Conservation (phyloP, 2,329 filamentous ascomycete species). For the Rugonectria rugulosa region DNA sequence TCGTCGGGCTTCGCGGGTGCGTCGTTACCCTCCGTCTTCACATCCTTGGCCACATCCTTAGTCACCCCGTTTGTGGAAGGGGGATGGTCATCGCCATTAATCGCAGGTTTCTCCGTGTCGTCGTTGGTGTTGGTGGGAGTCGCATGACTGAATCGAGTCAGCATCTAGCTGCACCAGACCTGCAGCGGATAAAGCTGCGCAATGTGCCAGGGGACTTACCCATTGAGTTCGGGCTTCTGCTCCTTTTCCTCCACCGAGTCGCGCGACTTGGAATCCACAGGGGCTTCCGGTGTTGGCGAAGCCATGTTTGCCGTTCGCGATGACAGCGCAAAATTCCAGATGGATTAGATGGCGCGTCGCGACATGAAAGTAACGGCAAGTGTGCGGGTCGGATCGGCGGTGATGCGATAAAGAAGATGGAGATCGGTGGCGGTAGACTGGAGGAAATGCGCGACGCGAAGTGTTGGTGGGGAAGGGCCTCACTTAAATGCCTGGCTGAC, state of each 20-base stretch:
- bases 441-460: conserved; percentile 36
- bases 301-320: conserved; percentile 62
- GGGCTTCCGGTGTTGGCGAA: conserved; percentile 53
- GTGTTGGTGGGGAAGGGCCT: conserved; percentile 22
- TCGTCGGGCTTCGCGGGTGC: conserved; percentile 24
- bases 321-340: conserved; percentile 38
- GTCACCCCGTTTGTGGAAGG: conserved; percentile 36
- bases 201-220: conserved; percentile 45
- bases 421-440: conserved; percentile 21
- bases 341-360: conserved; percentile 41
- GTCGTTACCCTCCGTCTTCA: conserved; percentile 31
- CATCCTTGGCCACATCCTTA: conserved; percentile 33
- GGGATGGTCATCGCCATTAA: conserved; percentile 35
- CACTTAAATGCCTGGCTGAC: conserved; percentile 28
- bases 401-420: conserved; percentile 9
- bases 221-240: conserved; percentile 46
- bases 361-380: conserved; percentile 45
- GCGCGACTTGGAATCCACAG: conserved; percentile 57
- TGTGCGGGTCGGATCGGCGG: conserved; percentile 9
- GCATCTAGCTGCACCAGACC: conserved; percentile 26
- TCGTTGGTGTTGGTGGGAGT: conserved; percentile 33
- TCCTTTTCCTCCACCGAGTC: conserved; percentile 40
- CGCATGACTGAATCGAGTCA: conserved; percentile 41
- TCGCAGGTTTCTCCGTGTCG: conserved; percentile 31
- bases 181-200: conserved; percentile 11